A percentile compares a stretch with the other conserved stretches of the same genome.
Conservation (phyloP, 2,329 filamentous ascomycete species). For the Cercospora zeae-maydis region DNA sequence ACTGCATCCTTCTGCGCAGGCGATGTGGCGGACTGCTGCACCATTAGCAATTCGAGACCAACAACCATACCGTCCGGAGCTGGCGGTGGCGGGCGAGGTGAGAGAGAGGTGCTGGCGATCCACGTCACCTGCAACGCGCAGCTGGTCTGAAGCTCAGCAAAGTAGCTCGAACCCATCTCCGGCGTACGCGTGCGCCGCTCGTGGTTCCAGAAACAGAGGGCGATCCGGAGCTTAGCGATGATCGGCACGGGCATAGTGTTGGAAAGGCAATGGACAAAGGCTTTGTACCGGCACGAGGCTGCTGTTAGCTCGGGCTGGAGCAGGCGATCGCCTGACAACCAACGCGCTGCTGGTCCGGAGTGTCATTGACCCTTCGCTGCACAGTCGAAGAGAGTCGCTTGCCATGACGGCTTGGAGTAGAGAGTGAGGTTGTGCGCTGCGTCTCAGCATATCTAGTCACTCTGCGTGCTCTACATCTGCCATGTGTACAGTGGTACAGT, state of each 20-base stretch:
- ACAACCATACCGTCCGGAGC: background rate
- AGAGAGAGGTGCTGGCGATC: background rate
- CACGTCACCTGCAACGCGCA: conserved; percentile 2
- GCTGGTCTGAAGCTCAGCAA: conserved; percentile 3
- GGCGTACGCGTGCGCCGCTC: background rate
- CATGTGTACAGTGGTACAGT: background rate
- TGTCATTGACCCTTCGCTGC: background rate
- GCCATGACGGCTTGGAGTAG: background rate
- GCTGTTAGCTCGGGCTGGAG: background rate
- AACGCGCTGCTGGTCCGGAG: background rate
- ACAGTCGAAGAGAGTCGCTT: background rate
- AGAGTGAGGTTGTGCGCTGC: background rate
- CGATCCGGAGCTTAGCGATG: background rate
- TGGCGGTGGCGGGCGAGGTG: background rate
- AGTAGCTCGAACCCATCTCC: background rate
- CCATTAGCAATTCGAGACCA: background rate
- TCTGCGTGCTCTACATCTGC: background rate
- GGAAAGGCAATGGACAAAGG: conserved; percentile 3
- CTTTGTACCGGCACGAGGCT: conserved; percentile 6
- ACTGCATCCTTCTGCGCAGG: background rate
- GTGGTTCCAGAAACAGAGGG: background rate
- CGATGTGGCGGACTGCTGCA: background rate
- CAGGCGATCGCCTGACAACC: background rate
- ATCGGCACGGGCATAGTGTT: background rate
- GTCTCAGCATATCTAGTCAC: background rate